Conservation (phyloP, 768 basidiomycete species). For the Pleurotus tuber-regium region DNA sequence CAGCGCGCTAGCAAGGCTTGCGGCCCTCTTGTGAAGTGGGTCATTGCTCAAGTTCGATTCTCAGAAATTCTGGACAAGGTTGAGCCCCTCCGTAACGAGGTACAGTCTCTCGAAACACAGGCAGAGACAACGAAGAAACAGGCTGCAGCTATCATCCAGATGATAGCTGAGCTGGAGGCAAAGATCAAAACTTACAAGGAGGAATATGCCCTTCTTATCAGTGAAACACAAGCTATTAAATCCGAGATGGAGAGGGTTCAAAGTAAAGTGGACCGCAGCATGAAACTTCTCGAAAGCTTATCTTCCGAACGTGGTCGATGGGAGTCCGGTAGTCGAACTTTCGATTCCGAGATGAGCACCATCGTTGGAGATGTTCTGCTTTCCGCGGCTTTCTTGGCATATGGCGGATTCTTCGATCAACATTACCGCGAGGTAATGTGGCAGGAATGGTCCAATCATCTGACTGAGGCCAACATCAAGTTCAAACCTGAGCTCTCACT, state of each 20-base stretch:
- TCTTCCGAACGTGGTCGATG: conserved; percentile 94
- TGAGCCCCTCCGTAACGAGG: conserved; percentile 93
- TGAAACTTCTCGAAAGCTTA: conserved; percentile 90
- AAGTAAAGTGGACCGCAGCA: conserved; percentile 94
- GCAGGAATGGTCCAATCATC: conserved; percentile 91
- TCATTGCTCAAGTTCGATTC: conserved; percentile 92
- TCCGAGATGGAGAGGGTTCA: conserved; percentile 97
- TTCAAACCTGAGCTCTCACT: conserved; percentile 92
- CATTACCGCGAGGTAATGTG: conserved; percentile 97
- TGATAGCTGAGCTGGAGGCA: conserved; percentile 89
- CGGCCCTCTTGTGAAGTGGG: conserved; percentile 98
- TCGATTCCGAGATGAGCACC: conserved; percentile 97
- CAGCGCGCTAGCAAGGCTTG: conserved; percentile 96
- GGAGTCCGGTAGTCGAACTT: conserved; percentile 93
- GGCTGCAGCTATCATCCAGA: conserved; percentile 83
- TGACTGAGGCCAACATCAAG: conserved; percentile 85
- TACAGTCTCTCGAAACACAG: conserved; percentile 87
- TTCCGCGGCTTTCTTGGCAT: conserved; percentile 95
- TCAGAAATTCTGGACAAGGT: conserved; percentile 97
- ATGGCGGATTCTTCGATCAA: conserved; percentile 98
- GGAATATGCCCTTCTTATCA: conserved; percentile 95
- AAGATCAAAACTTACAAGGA: conserved; percentile 95
- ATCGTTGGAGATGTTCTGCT: conserved; percentile 96
- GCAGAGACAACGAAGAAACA: conserved; percentile 96
- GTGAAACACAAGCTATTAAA: conserved; percentile 96